Evolutionary conservation across 2,329 filamentous ascomycete species (phyloP), one percentile per base, ranked within the genome.

Genomic region (Ceratocystis smalleyi): DNA sequence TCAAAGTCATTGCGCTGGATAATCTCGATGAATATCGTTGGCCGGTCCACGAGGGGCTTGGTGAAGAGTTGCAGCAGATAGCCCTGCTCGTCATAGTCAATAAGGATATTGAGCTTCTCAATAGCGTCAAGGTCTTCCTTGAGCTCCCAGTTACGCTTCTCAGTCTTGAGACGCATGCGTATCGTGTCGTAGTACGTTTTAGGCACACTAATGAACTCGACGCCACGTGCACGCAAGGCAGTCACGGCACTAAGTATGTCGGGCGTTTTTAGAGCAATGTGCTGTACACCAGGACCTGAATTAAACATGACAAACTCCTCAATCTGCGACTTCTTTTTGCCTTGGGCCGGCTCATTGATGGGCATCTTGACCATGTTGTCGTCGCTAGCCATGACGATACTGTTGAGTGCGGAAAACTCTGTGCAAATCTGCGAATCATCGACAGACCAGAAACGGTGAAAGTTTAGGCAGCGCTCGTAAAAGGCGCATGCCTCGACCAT

Each of bases 391-490:
- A 96, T 96, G 72, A 96, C 92, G 71, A 96, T 85, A 71, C 84
- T 89, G 76, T 86, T 90, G 59, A 96, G 80, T 8, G 92, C 91
- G 0, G 87, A 91, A 81, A 89, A 96, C 72, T 95, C 91, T 69
- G 89, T 96, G 81, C 85, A 89, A 76, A 96, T 95, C 73, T 95
- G 84, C 69, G 84, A 87, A 79, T 96, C 92, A 74, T 96, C 92
- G 66, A 96, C 91, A 64, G 86, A 90, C 92, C 92, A 96, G 85
- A 96, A 96, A 69, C 91, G 89, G 78, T 96, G 91, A 82, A 96
- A 96, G 64, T 87, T 87, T 32, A 96, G 87, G 68, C 87, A 88
- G 68, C 85, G 83, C 77, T 96, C 91, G 78, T 96, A 97, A 75
- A 88, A 85, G 65, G 76, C 79, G 72, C 82, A 84, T 43, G 82